Conservation (phyloP, 805 yeast genomes). For the Sporopachydermia quercuum region DNA sequence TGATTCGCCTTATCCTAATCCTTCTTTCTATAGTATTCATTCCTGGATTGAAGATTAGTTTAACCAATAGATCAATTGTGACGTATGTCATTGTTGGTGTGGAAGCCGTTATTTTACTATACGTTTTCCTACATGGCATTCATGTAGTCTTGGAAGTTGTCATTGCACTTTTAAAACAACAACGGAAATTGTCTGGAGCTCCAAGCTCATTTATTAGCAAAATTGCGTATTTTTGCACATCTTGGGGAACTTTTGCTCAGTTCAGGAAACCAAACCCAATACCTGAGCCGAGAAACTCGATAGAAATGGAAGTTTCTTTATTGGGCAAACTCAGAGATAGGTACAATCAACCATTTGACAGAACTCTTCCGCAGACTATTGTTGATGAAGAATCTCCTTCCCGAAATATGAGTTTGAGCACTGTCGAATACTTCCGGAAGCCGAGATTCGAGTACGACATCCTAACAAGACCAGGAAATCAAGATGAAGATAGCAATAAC, state of each 20-base stretch:
- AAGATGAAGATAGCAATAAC: background rate
- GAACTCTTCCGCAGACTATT: background rate
- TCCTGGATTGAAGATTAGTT: slow-evolving; percentile 1
- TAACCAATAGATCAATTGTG: background rate
- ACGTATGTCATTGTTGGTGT: background rate
- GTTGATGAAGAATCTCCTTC: background rate
- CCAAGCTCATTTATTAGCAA: background rate
- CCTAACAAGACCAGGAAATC: background rate
- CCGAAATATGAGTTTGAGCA: too few relatives aligned
- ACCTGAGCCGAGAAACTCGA: background rate
- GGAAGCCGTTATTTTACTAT: background rate
- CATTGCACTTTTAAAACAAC: background rate
- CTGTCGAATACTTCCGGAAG: background rate
- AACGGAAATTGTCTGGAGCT: background rate
- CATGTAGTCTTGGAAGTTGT: background rate
- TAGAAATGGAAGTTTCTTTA: background rate
- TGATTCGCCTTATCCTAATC: slow-evolving; percentile 10
- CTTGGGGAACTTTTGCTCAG: too few relatives aligned
- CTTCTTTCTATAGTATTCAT: slow-evolving; percentile 16
- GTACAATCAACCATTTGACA: background rate
- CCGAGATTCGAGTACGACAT: background rate
- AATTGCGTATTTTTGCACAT: too few relatives aligned
- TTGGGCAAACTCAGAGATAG: background rate
- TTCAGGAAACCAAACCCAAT: too few relatives aligned
- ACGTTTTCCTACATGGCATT: background rate